These are phyloP conservation scores for Megacollybia marginata DNA, from an alignment of 768 basidiomycete species.

Conservation along the genomic window DNA sequence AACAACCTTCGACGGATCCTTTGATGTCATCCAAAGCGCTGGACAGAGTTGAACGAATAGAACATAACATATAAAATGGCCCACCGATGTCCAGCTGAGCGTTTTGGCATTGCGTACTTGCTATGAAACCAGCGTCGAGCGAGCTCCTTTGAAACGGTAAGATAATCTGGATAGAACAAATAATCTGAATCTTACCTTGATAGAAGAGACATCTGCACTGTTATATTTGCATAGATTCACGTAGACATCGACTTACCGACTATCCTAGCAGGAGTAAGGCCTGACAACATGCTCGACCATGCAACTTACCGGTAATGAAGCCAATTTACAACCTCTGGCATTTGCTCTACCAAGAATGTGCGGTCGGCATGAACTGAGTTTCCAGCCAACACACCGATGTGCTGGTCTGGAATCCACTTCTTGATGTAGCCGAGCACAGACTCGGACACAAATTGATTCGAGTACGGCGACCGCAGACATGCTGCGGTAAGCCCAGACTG, in stretches of 20 bases:
- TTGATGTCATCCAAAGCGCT: constrained; percentile 83
- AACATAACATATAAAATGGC: constrained; percentile 3
- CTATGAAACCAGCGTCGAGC: constrained; percentile 65
- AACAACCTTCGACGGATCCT: constrained; percentile 62
- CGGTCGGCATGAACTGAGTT: constrained; percentile 83
- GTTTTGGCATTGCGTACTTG: constrained; percentile 5
- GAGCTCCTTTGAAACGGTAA: constrained; percentile 45
- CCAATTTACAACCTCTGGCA: constrained; percentile 77
- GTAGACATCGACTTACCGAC: constrained; percentile 45
- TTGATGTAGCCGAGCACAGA: constrained; percentile 72
- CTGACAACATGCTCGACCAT: constrained; percentile 1
- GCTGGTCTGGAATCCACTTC: constrained; percentile 69
- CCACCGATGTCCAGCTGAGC: constrained; percentile 53
- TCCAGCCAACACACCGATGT: constrained; percentile 71
- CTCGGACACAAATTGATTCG: constrained; percentile 49
- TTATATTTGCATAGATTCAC: background rate
- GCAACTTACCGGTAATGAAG: constrained; percentile 65
- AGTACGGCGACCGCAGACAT: constrained; percentile 66
- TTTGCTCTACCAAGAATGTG: constrained; percentile 62
- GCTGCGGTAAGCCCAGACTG: constrained; percentile 80
- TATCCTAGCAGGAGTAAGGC: constrained; percentile 34
- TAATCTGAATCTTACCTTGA: constrained; percentile 44
- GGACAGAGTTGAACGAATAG: constrained; percentile 1
- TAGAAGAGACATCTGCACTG: constrained; percentile 67
- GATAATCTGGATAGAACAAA: background rate